phyloP scores from a whole-genome alignment of 2,329 filamentous ascomycete genomes.

The Alternaria ethzedia region DNA sequence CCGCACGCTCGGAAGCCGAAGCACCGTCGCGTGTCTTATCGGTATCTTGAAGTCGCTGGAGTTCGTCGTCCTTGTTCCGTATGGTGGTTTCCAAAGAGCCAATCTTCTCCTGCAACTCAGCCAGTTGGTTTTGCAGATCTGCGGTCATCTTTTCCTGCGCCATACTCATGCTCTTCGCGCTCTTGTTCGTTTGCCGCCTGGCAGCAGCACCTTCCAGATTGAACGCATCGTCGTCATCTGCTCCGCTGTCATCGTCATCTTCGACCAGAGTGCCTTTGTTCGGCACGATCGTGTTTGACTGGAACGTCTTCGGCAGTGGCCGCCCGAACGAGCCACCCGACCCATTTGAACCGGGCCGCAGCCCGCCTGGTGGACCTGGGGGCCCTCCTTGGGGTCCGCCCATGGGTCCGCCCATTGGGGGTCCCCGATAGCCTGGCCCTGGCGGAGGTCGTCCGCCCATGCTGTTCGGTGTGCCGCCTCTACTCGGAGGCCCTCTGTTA shows the following conservation, averaged over 20 bases:
- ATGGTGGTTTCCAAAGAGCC: conserved; percentile 72
- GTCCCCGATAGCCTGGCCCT: conserved; percentile 37
- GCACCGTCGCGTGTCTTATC: conserved; percentile 61
- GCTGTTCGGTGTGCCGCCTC: conserved; percentile 63
- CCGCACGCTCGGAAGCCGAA: conserved; percentile 69
- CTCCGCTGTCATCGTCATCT: conserved; percentile 69
- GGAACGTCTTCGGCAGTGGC: conserved; percentile 86
- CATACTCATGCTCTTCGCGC: conserved; percentile 42
- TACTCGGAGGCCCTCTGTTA: conserved; percentile 64
- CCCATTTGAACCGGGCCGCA: conserved; percentile 31
- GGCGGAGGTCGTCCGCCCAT: conserved; percentile 51
- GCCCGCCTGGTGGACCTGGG: conserved; percentile 48
- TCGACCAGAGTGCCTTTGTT: conserved; percentile 99
- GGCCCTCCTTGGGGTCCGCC: conserved; percentile 53
- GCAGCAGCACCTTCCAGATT: conserved; percentile 58
- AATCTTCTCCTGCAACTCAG: conserved; percentile 75
- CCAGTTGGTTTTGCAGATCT: conserved; percentile 81
- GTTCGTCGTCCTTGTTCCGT: conserved; percentile 73
- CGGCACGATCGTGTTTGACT: conserved; percentile 94
- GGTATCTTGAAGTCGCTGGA: conserved; percentile 65
- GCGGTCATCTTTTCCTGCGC: conserved; percentile 59
- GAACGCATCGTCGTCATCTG: conserved; percentile 66
- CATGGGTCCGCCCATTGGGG: conserved; percentile 14
- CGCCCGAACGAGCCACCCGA: conserved; percentile 71
- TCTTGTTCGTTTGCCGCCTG: conserved; percentile 55